phyloP scores from a whole-genome alignment of 192 early-diverging fungal genomes.

The Physocladia obscura region DNA sequence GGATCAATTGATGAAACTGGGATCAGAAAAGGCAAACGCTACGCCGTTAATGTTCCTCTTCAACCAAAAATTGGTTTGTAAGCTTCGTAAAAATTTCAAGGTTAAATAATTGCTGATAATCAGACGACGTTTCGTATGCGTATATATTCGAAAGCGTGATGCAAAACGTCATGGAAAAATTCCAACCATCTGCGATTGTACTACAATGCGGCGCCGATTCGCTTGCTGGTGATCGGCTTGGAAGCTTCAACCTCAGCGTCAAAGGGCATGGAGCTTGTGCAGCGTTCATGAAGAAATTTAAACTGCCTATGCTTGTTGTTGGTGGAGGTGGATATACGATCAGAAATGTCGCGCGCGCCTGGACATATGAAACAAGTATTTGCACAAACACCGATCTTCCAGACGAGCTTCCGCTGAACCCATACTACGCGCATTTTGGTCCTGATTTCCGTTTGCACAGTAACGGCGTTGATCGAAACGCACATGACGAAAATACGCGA shows the following conservation, averaged over 20 bases:
- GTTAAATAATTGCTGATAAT: background rate
- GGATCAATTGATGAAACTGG: slow-evolving; percentile 89
- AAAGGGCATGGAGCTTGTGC: slow-evolving; percentile 93
- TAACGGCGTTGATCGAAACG: slow-evolving; percentile 67
- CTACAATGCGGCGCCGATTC: slow-evolving; percentile 97
- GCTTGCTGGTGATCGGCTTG: slow-evolving; percentile 87
- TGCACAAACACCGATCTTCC: slow-evolving; percentile 73
- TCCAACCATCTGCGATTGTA: slow-evolving; percentile 86
- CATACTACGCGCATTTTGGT: slow-evolving; percentile 87
- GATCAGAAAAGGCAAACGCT: slow-evolving; percentile 82
- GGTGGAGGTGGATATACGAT: slow-evolving; percentile 99
- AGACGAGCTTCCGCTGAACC: slow-evolving; percentile 78
- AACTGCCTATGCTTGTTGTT: slow-evolving; percentile 86
- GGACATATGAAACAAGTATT: slow-evolving; percentile 93
- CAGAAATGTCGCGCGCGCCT: slow-evolving; percentile 83
- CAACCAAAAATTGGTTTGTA: slow-evolving; percentile 76
- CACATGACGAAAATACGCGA: slow-evolving; percentile 82
- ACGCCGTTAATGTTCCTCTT: slow-evolving; percentile 91
- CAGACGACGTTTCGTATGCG: slow-evolving; percentile 84
- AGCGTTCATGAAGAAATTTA: slow-evolving; percentile 85
- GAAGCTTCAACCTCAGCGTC: slow-evolving; percentile 93
- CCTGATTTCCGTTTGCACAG: slow-evolving; percentile 86
- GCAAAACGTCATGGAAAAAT: slow-evolving; percentile 87
- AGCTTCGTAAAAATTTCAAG: background rate
- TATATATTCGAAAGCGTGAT: slow-evolving; percentile 88